Percentiles rank a stretch among this genome's conserved stretches.
Conservation (phyloP, 345 rosid species). For the Rhizophora apiculata region DNA sequence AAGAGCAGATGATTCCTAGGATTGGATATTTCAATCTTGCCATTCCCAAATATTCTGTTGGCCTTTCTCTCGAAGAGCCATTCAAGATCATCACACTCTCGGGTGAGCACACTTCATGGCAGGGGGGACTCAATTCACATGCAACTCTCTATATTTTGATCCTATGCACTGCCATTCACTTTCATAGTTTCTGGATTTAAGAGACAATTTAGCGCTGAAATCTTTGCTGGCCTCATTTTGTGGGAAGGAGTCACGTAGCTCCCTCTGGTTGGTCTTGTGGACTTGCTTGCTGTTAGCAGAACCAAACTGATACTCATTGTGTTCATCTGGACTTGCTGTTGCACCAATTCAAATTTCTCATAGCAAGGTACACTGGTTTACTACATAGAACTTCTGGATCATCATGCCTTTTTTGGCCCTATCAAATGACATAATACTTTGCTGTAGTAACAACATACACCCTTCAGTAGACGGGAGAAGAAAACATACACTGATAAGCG, state of each 20-base stretch:
- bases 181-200: neutral
- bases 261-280: neutral
- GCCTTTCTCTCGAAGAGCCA: constrained; percentile 21
- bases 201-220: neutral
- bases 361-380: no score
- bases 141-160: neutral
- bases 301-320: no score
- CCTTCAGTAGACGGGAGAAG: no score
- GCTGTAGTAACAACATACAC: no score
- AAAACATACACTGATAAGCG: no score
- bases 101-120: neutral
- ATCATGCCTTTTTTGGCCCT: no score
- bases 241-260: neutral
- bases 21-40: neutral
- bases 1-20: neutral
- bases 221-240: no score
- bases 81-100: constrained; percentile 12
- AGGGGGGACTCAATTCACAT: constrained; percentile 3
- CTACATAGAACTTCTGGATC: no score
- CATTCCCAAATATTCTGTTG: neutral
- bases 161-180: neutral
- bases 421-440: no score
- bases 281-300: no score
- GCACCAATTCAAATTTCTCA: no score
- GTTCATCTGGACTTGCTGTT: no score